Conservation (phyloP, 2,329 filamentous ascomycete genomes). For the Ampelomyces quisqualis region DNA sequence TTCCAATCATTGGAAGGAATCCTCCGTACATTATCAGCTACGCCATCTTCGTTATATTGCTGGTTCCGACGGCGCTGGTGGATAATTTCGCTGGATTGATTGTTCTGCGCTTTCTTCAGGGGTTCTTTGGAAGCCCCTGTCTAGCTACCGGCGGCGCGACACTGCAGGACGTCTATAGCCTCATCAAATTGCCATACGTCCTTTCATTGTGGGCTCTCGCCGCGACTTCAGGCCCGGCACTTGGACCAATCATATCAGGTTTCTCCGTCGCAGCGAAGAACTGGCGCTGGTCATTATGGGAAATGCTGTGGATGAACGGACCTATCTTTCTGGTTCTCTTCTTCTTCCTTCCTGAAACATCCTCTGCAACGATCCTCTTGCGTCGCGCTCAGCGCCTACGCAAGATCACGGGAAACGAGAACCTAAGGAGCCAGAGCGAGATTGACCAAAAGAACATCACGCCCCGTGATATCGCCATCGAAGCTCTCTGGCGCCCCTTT, state of each 20-base stretch:
- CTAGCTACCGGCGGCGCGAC: conserved; percentile 44
- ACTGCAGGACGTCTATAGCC: conserved; percentile 43
- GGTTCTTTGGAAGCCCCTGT: conserved; percentile 44
- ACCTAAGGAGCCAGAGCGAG: conserved; percentile 75
- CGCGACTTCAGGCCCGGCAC: conserved; percentile 64
- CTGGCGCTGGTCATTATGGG: conserved; percentile 86
- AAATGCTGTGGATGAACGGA: conserved; percentile 75
- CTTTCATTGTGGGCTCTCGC: conserved; percentile 50
- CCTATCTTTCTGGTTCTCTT: conserved; percentile 73
- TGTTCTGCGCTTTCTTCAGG: conserved; percentile 50
- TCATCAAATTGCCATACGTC: conserved; percentile 49
- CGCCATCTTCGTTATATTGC: conserved; percentile 67
- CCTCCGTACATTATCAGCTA: conserved; percentile 68
- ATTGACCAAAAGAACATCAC: conserved; percentile 60
- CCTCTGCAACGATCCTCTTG: conserved; percentile 75
- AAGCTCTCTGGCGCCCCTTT: conserved; percentile 71
- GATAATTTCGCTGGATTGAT: conserved; percentile 64
- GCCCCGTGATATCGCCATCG: conserved; percentile 44
- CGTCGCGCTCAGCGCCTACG: conserved; percentile 70
- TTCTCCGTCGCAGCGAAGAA: conserved; percentile 69
- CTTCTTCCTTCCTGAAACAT: conserved; percentile 86
- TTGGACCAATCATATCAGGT: conserved; percentile 65
- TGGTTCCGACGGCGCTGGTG: conserved; percentile 63
- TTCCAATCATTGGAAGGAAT: conserved; percentile 66
- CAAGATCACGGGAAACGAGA: conserved; percentile 62